Percentiles rank a stretch among this genome's conserved stretches.
Conservation (phyloP, 257 asterid species). For the Mentha longifolia region DNA sequence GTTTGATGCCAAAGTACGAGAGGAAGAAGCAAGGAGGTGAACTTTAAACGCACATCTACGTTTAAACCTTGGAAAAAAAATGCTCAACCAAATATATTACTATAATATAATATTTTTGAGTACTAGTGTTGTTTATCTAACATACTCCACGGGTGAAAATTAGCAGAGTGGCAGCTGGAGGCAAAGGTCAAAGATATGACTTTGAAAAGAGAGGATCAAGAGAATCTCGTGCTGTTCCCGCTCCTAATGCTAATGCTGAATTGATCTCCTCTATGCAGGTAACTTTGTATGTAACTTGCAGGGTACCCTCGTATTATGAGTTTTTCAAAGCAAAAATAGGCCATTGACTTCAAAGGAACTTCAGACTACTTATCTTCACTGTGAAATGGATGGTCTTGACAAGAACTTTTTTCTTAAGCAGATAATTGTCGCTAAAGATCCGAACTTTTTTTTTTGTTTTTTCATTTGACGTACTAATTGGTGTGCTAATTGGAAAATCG, state of each 20-base stretch:
- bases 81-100: slow-evolving; percentile 19
- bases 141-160: slow-evolving; percentile 31
- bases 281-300: slow-evolving; percentile 37
- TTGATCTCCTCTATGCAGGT: slow-evolving; percentile 79
- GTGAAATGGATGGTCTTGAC: background rate
- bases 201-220: slow-evolving; percentile 59
- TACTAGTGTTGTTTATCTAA: slow-evolving; percentile 5
- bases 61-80: slow-evolving; percentile 17
- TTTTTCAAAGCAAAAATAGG: background rate
- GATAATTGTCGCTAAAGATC: background rate
- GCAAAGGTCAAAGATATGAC: slow-evolving; percentile 61
- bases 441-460: background rate
- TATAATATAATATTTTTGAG: slow-evolving; percentile 3
- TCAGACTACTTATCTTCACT: background rate
- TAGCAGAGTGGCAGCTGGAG: slow-evolving; percentile 72
- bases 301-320: background rate
- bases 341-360: background rate
- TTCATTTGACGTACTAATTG: too few species aligned
- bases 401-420: background rate
- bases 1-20: slow-evolving; percentile 92
- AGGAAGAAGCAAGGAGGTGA: slow-evolving; percentile 95
- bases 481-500: background rate
- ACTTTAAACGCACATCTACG: background rate
- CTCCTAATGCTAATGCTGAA: slow-evolving; percentile 87
- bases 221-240: slow-evolving; percentile 80